phyloP scores from a whole-genome alignment of 78 protist species.

The Dictyostelium discoideum region dicty_2.7 NC_007090.3:1378501-1379000 shows the following conservation, averaged over 20 bases:
- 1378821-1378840: constrained; percentile 71
- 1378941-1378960: background rate
- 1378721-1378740: background rate
- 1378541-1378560: background rate
- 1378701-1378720: constrained; percentile 51
- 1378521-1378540: constrained; percentile 77
- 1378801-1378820: constrained; percentile 71
- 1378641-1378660: constrained; percentile 26
- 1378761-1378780: constrained; percentile 17
- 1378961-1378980: background rate
- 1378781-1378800: background rate
- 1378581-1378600: background rate
- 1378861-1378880: constrained; percentile 23
- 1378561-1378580: too few relatives aligned
- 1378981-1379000: background rate
- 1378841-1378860: constrained; percentile 22
- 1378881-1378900: background rate
- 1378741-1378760: background rate
- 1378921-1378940: background rate
- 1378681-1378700: constrained; percentile 45
- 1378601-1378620: constrained; percentile 56
- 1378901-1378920: background rate
- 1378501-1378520: constrained; percentile 74
- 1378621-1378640: constrained; percentile 23
- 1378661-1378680: constrained; percentile 71